Evolutionary conservation across 441 rosid species (phyloP), one percentile per base, ranked within the genome.

Genomic region (Francoa sonchifolia): DNA sequence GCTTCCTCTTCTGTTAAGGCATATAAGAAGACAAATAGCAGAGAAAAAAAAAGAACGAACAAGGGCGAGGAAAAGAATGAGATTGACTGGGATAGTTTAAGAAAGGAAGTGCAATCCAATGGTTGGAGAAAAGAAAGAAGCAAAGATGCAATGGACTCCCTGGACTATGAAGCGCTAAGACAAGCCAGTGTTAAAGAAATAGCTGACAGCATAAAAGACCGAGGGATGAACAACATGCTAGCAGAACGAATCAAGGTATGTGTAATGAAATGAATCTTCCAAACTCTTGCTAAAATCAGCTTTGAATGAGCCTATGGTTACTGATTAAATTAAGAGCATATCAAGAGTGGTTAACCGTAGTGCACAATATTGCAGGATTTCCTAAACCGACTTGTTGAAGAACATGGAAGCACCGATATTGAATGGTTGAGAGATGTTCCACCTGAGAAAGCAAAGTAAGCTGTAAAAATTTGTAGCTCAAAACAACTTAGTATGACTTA

Each of bases 161-260:
- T 87, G 32, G 95, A 92, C 70, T 87, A 79, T 42, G 90, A 84
- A 73, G 89, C 90, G 44, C 19, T 92, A 63, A 79, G 97, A 62
- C 29, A 58, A 28, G 84, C 83, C 32, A 41, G 42, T 26, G 61
- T 76, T 31, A 29, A 42, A 8, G 74, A 71, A 58, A 76, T 92
- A 43, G 55, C 97, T 25, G 59, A 71, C 0, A 43, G 82, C 22
- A 92, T 92, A 31, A 84, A 69, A 67, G 95, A 71, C 50, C 67
- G 99, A 50, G 99, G 99, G 25, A 88, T 87, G 94, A 88, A 87
- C 66, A 72, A 84, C 59, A 66, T 87, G 89, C 65, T 92, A 53
- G 97, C 97, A n/a, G 85, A 63, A 53, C 64, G 99, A 44, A 92
- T 87, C 25, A 64, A 92, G 94, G 99, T 76, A 71, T 21, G 33